phyloP scores from a whole-genome alignment of 2,329 filamentous ascomycete species.

The Cryphonectria parasitica region DNA sequence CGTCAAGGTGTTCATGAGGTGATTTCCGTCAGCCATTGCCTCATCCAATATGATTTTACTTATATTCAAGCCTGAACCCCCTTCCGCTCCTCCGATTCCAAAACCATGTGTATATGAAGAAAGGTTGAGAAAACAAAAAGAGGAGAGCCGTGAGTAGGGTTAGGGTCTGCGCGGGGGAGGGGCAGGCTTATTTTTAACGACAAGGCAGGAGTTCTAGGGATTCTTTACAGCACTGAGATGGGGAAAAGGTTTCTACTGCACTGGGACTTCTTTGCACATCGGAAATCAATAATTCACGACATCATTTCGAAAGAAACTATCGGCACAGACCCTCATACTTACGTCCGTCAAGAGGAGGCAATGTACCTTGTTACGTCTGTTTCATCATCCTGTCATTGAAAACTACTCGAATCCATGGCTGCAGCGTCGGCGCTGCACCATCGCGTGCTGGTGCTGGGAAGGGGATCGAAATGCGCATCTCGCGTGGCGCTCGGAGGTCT shows the following conservation, averaged over 20 bases:
- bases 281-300: background rate
- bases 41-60: background rate
- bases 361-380: background rate
- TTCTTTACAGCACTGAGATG: background rate
- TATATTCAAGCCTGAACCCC: background rate
- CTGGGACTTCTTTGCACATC: background rate
- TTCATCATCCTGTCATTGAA: background rate
- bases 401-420: background rate
- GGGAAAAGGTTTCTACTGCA: background rate
- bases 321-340: background rate
- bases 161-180: background rate
- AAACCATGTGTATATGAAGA: background rate
- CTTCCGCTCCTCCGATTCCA: background rate
- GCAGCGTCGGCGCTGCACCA: background rate
- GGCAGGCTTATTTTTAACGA: constrained; percentile 2
- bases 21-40: background rate
- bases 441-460: background rate
- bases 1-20: background rate
- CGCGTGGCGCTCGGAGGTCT: background rate
- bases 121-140: background rate
- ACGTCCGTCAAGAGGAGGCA: background rate
- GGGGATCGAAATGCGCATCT: background rate
- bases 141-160: background rate
- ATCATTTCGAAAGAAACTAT: background rate
- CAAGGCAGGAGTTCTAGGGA: background rate